Evolutionary conservation across 176 grass and related monocot genomes (phyloP), one percentile per base, ranked within the genome.

Genomic region (Chloris gayana): DNA sequence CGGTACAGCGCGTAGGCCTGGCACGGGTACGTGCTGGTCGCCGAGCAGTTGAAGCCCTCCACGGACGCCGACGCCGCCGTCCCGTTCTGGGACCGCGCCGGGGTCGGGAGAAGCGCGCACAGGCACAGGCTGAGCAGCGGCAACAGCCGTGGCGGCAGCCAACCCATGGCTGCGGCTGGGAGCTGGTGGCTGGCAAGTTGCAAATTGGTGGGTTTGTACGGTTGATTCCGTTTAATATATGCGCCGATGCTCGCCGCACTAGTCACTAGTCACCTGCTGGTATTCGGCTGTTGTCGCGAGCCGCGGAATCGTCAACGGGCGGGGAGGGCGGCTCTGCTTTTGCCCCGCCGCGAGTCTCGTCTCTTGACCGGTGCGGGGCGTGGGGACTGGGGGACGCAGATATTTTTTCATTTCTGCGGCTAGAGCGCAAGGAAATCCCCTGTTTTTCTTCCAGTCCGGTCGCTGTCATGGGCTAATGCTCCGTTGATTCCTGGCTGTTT

Each of bases 1-100:
- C 84, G 82, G 88, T 87, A 99, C n/a, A 99, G 84, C 56, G 92
- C 90, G 82, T 93, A 99, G 79, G 92, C 92, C 63, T 84, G 86
- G 84, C 96, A 95, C 12, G 96, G 96, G 76, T 95, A 95, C 46
- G 54, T 77, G 29, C 51, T 13, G 90, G 77, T 82, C 21, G 79
- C 45, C 0, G 87, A 80, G 92, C 96, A 95, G 67, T 89, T 91
- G 86, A 95, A 95, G 0, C 92, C 88, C 9, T 89, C 69, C 3
- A 78, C 77, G 67, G 84, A 69, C 34, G 88, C 86, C 29, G 89
- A 86, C 27, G 85, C 50, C 17, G 69, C 47, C 64, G 63, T 26
- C 10, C 54, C 8, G 73, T 50, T 81, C 76, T 85, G 76, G 22
- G 85, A 83, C 24, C 39, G 68, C 64, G 67, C 72, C 21, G 72